phyloP scores from a whole-genome alignment of 2,329 filamentous ascomycete genomes.

The Penicillium sp. region DNA sequence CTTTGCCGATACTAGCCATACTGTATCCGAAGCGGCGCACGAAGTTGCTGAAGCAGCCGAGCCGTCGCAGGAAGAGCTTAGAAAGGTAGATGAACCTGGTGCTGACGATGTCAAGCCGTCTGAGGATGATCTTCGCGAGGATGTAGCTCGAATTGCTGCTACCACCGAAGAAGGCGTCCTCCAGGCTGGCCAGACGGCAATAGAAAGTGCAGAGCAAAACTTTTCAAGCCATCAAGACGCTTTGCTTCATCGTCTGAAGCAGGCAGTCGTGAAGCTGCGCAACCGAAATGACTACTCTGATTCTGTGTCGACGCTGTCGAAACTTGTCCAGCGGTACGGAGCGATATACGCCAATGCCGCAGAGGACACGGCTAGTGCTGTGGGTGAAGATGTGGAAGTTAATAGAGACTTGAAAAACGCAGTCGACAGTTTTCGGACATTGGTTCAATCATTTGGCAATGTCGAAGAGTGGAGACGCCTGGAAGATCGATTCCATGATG shows the following conservation, averaged over 20 bases:
- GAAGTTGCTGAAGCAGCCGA: conserved; percentile 70
- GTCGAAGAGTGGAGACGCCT: conserved; percentile 70
- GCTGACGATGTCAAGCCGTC: conserved; percentile 49
- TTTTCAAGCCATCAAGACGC: conserved; percentile 68
- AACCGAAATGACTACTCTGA: conserved; percentile 77
- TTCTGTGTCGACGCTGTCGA: conserved; percentile 74
- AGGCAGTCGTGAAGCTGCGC: conserved; percentile 68
- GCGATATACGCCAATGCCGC: conserved; percentile 70
- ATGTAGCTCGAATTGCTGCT: conserved; percentile 51
- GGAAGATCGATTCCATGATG: conserved; percentile 62
- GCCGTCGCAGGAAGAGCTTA: conserved; percentile 59
- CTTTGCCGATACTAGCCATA: conserved; percentile 79
- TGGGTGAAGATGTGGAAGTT: conserved; percentile 66
- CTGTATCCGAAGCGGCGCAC: conserved; percentile 70
- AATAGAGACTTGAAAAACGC: conserved; percentile 74
- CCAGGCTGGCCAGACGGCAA: conserved; percentile 53
- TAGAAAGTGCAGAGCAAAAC: conserved; percentile 70
- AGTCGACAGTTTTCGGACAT: conserved; percentile 72
- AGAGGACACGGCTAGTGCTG: conserved; percentile 61
- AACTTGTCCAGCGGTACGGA: conserved; percentile 74
- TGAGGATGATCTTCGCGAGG: conserved; percentile 58
- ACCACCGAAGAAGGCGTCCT: conserved; percentile 33
- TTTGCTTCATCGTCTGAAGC: conserved; percentile 70
- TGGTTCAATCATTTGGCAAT: conserved; percentile 77
- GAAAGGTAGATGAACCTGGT: conserved; percentile 47